Evolutionary conservation across 768 basidiomycete genomes (phyloP), one percentile per base, ranked within the genome.

Genomic region (Serendipita sp.): DNA sequence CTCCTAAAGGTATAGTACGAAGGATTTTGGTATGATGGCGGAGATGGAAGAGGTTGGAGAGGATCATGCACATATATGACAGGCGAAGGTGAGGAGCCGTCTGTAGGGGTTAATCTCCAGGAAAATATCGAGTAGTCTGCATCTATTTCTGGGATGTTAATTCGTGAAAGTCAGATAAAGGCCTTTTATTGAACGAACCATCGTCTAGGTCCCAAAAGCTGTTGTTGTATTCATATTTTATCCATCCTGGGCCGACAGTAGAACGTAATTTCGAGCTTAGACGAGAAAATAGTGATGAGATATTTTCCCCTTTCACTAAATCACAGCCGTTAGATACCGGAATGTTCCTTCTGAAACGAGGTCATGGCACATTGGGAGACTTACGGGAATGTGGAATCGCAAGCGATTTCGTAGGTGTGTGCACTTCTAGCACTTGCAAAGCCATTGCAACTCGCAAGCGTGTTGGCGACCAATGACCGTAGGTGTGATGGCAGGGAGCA

Each of bases 121-220:
- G 79, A 76, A 68, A 93, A 90, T 66, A 97, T 95, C 18, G 83
- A 81, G 72, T 93, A 92, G 75, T 97, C 92, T 10, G 88, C 85
- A 45, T 90, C 92, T 86, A 69, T 35, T 32, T 24, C 24, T 24
- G 24, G 24, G 24, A 24, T 24, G 24, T 24, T 24, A 24, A 24
- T 24, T 24, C 24, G 24, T 16, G 15, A 5, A n/a, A 45, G 44
- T 47, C 15, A 30, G 8, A 28, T 68, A 35, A 66, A 30, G 24
- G 24, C 30, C 38, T 30, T 65, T 10, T 16, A 15, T 45, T 11
- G 28, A 28, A 67, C 69, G 16, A 70, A 88, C 92, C 92, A 70
- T 97, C 93, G 71, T 95, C 91, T 10, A 97, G 75, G 70, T 88
- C 87, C 89, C 89, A 96, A 58, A 89, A 73, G 0, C 83, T 77